These are phyloP conservation scores for Houttuynia cordata DNA, from an alignment of 164 flowering plant species.

Conservation along the genomic window DNA sequence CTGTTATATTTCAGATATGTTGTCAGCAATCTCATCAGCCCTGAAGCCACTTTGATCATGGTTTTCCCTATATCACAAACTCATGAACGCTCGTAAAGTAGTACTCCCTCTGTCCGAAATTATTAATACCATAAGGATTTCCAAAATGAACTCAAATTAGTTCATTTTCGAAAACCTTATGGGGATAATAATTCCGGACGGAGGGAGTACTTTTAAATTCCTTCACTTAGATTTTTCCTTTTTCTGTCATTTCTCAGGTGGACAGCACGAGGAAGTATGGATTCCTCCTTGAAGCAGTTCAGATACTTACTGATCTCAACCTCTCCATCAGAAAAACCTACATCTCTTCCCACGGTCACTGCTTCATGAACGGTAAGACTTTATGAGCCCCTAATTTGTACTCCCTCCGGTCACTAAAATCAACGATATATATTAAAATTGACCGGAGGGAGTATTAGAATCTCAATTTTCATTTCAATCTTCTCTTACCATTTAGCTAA, in stretches of 20 bases:
- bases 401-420: background rate
- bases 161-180: too few relatives aligned
- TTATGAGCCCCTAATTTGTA: background rate
- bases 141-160: too few relatives aligned
- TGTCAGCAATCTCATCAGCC: slow-evolving; percentile 75
- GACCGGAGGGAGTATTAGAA: too few relatives aligned
- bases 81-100: too few relatives aligned
- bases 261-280: slow-evolving; percentile 36
- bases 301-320: slow-evolving; percentile 74
- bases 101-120: too few relatives aligned
- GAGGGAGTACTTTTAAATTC: too few relatives aligned
- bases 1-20: slow-evolving; percentile 45
- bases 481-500: too few relatives aligned
- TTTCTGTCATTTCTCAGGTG: slow-evolving; percentile 12
- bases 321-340: slow-evolving; percentile 68
- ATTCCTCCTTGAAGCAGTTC: slow-evolving; percentile 65
- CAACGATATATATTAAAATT: too few relatives aligned
- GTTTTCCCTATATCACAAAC: slow-evolving; percentile 20
- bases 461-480: too few relatives aligned
- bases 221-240: too few relatives aligned
- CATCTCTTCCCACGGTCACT: slow-evolving; percentile 86
- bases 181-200: too few relatives aligned
- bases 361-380: slow-evolving; percentile 89
- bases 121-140: too few relatives aligned
- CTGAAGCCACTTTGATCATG: slow-evolving; percentile 69